Base-by-base conservation (phyloP, 805 yeast genomes). In the Yamadazyma scolyti region DNA sequence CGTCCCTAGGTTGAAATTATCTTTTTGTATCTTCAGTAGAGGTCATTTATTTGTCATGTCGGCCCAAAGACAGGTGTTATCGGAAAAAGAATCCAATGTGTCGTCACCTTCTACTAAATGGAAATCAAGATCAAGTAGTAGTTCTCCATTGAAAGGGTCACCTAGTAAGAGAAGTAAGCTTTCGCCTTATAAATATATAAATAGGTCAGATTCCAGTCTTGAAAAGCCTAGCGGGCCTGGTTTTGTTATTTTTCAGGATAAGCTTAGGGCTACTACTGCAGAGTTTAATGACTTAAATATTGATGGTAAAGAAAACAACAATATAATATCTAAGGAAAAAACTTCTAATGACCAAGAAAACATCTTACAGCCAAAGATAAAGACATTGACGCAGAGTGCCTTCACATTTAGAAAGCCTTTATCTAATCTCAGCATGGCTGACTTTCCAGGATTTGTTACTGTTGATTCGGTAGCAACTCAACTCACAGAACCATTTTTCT, bases 271-370 rank as follows among this genome's bases (percentile, higher is more conserved):
- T 13, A 23, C 35, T 3, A 22, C 33, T 6, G 15, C 10, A 9
- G 26, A 27, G n/a, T 30, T 31, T n/a, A 41, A 37, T 29, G 46
- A 41, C 12, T 33, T 41, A 19, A 43, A 28, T n/a, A 19, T 41
- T 10, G 27, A 29, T 9, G 46, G 46, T 9, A 20, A 41, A 25
- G 45, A 41, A 22, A 41, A 41, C 16, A 8, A 20, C 8, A 19
- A 9, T 4, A 15, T 19, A 6, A 19, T 10, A 9, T 9, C 19
- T 9, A 31, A 28, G 6, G 8, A 4, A 3, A n/a, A 26, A n/a
- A 2, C 17, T 14, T 11, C 19, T 5, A 25, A 30, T 4, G 68
- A 65, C 40, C 68, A 65, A 47, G 71, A 65, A 38, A 65, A 65
- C 40, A 41, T 38, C 16, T 30, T 42, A 23, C 46, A 42, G 25